Base-by-base conservation (phyloP, 257 asterid species). In the Solanum bulbocastanum region DNA sequence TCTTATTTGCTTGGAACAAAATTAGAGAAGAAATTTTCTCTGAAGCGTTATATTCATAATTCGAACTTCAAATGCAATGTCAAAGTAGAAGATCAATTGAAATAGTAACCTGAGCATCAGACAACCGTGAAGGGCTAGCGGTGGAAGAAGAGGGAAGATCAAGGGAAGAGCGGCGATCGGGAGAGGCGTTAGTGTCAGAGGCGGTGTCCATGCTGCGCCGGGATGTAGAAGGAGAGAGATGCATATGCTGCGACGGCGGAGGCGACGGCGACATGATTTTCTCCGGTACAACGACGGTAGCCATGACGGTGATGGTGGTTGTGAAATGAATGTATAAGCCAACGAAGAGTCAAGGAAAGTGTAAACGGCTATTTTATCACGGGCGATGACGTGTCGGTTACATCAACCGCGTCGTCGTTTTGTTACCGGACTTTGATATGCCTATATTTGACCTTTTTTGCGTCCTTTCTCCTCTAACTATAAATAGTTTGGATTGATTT, bases 211-310 rank as follows among this genome's bases (percentile, higher is more conserved):
- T 81, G 87, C 86, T 86, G 10, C 73, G 92, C 60, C 66, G 33
- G 10, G 98, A 88, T 88, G 93, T 72, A 65, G 90, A 62, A 32
- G 84, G 20, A 2, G 88, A 73, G 18, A 23, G 2, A 42, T 89
- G 90, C 95, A 92, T 91, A 44, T 94, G 90, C 62, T 88, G 94
- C 7, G 95, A 87, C 86, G 88, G 90, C 25, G 95, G 91, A 82
- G 95, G 90, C 60, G 94, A 94, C 74, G 79, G 93, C 83, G 92
- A 94, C 88, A 83, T 81, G 87, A 92, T 89, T 85, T 92, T 93
- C 91, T 92, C 96, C 56, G 96, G 88, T 6, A 88, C 94, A 83
- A 90, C 89, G 36, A 90, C 89, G 40, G 94, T 93, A 66, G 97
- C 93, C 98, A 96, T 96, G 66, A 36, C 25, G 27, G 52, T 73